phyloP scores from a whole-genome alignment of 2,329 filamentous ascomycete species.

The Acephala macrosclerotiorum region DNA sequence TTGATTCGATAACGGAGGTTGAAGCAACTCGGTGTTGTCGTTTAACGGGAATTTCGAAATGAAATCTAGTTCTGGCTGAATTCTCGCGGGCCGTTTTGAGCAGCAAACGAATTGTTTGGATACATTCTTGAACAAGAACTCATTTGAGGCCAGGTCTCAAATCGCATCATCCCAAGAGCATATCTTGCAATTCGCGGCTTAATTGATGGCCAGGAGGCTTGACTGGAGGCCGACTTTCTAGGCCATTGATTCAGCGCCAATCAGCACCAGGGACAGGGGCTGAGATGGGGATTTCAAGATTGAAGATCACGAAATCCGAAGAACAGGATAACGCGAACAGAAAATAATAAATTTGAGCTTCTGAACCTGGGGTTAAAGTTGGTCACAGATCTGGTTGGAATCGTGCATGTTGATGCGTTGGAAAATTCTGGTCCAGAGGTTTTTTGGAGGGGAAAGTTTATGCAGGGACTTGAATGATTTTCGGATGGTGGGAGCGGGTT shows the following conservation, averaged over 20 bases:
- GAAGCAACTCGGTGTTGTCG: not conserved
- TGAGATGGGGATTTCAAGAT: not conserved
- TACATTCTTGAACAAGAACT: not conserved
- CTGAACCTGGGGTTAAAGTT: not conserved
- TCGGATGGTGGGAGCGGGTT: not conserved
- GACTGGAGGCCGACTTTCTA: not conserved
- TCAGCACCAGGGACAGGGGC: not conserved
- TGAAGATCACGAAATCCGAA: not conserved
- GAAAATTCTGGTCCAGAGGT: not conserved
- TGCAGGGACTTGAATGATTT: not conserved
- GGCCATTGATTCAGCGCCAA: not conserved
- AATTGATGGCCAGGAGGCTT: not conserved
- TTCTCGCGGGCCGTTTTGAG: not conserved
- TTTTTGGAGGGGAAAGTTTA: not conserved
- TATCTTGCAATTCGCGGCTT: not conserved
- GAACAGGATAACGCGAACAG: not conserved
- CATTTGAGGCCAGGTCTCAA: not conserved
- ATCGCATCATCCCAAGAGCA: not conserved
- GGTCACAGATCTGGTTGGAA: slow-evolving; percentile 4
- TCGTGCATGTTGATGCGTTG: not conserved
- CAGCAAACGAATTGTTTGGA: slow-evolving; percentile 14
- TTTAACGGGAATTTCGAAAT: slow-evolving; percentile 2
- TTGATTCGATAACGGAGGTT: not conserved
- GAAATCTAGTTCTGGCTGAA: not conserved
- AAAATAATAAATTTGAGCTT: not conserved